phyloP scores from a whole-genome alignment of 2,329 filamentous ascomycete species.

The Sporothrix humicola region DNA sequence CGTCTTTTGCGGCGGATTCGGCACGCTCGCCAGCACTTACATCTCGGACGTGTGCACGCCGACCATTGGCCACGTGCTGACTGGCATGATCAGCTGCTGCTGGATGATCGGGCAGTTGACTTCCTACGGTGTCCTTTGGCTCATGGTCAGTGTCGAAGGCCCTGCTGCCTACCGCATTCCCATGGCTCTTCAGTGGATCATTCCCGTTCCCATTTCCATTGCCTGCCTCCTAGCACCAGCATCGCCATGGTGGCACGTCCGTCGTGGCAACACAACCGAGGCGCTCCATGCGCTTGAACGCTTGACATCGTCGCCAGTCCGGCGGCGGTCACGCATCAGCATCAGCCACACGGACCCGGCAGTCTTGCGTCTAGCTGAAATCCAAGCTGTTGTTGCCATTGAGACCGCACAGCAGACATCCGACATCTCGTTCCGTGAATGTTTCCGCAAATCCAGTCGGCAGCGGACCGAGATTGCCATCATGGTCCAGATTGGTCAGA shows the following conservation, averaged over 20 bases:
- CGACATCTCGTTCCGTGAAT: conserved; percentile 57
- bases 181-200: conserved; percentile 38
- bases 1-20: conserved; percentile 38
- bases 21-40: conserved; percentile 38
- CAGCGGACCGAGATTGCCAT: conserved; percentile 61
- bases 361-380: conserved; percentile 53
- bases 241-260: conserved; percentile 44
- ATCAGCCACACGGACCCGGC: not conserved
- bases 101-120: conserved; percentile 38
- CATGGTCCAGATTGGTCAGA: conserved; percentile 43
- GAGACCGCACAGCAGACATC: conserved; percentile 56
- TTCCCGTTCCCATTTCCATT: conserved; percentile 35
- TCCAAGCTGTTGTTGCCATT: conserved; percentile 62
- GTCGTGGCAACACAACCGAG: conserved; percentile 45
- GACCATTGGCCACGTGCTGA: conserved; percentile 35
- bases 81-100: conserved; percentile 39
- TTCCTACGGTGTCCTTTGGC: conserved; percentile 37
- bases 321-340: not conserved
- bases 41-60: conserved; percentile 39
- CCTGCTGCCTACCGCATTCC: conserved; percentile 39
- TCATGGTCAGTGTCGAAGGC: conserved; percentile 29
- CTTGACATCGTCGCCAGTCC: conserved; percentile 23
- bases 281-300: conserved; percentile 32
- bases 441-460: conserved; percentile 55
- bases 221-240: conserved; percentile 36